Percentiles rank a stretch among this genome's conserved stretches.
Evolutionary conservation across 1,284 basidiomycete genomes (phyloP).

Genomic region (Tilletia setariae): DNA sequence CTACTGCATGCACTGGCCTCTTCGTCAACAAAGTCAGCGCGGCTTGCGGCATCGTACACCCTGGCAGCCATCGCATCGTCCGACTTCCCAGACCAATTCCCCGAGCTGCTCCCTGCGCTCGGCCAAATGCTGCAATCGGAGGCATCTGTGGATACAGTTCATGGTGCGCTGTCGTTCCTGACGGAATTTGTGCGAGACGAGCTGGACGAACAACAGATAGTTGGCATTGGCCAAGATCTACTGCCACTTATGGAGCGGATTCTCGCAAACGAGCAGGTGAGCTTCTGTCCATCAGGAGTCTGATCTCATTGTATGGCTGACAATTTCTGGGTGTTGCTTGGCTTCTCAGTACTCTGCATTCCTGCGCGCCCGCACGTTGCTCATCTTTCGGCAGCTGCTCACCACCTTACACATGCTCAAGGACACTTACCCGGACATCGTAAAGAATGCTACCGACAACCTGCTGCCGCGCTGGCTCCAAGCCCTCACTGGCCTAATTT

Average conservation of each 20-base stretch:
- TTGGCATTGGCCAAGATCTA: conserved; percentile 43
- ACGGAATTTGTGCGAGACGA: conserved; percentile 47
- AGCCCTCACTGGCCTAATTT: conserved; percentile 31
- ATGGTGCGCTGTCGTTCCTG: conserved; percentile 47
- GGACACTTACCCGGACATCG: conserved; percentile 79
- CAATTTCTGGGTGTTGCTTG: background rate
- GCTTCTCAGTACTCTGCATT: conserved; percentile 29
- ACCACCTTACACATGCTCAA: conserved; percentile 89
- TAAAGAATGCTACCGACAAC: conserved; percentile 73
- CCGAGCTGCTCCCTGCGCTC: conserved; percentile 41
- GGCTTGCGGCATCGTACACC: conserved; percentile 40
- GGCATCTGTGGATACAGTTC: conserved; percentile 23
- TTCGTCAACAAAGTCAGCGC: conserved; percentile 34
- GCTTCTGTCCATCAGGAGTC: conserved; percentile 1
- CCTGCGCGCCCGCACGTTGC: conserved; percentile 70
- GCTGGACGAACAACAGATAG: conserved; percentile 49
- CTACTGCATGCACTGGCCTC: conserved; percentile 39
- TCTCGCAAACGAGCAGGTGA: conserved; percentile 25
- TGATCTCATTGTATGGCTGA: background rate
- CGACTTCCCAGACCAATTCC: conserved; percentile 51
- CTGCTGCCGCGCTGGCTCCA: conserved; percentile 76
- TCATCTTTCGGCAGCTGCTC: conserved; percentile 86
- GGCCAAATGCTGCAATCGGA: conserved; percentile 31
- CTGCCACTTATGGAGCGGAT: conserved; percentile 43
- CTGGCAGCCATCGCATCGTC: conserved; percentile 41